Percentiles rank a stretch among this genome's conserved stretches.
These are phyloP conservation scores for Populus davidiana DNA, from an alignment of 345 rosid genomes.

Conservation along the genomic window DNA sequence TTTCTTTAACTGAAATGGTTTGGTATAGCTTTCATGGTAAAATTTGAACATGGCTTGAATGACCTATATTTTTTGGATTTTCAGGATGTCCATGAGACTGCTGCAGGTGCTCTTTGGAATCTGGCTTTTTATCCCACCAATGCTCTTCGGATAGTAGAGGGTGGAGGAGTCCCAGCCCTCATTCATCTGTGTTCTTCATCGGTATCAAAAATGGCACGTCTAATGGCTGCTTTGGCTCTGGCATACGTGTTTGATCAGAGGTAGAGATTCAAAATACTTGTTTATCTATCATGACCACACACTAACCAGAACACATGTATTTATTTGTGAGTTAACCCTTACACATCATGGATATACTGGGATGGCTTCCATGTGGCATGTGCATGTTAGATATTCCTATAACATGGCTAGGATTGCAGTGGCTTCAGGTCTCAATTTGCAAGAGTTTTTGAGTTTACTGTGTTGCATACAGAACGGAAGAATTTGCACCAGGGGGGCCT, in stretches of 20 bases:
- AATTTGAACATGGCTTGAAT: not conserved
- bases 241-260: slow-evolving; percentile 40
- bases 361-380: too few relatives aligned
- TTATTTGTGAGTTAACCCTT: not conserved
- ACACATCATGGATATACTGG: too few relatives aligned
- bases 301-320: not conserved
- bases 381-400: too few relatives aligned
- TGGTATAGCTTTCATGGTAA: not conserved
- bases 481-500: slow-evolving; percentile 8
- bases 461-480: slow-evolving; percentile 36
- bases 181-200: slow-evolving; percentile 37
- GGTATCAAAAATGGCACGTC: slow-evolving; percentile 40
- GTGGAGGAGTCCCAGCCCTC: slow-evolving; percentile 39
- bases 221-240: slow-evolving; percentile 43
- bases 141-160: slow-evolving; percentile 38
- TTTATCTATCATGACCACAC: not conserved
- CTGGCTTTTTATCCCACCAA: slow-evolving; percentile 38
- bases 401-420: not conserved
- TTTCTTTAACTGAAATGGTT: not conserved
- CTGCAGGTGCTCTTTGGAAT: slow-evolving; percentile 51
- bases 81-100: slow-evolving; percentile 53
- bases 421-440: not conserved
- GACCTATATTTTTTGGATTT: not conserved
- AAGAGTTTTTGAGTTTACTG: not conserved
- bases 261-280: slow-evolving; percentile 9